These are phyloP conservation scores for Tylopilus balloui DNA, from an alignment of 768 basidiomycete genomes.

Conservation along the genomic window DNA sequence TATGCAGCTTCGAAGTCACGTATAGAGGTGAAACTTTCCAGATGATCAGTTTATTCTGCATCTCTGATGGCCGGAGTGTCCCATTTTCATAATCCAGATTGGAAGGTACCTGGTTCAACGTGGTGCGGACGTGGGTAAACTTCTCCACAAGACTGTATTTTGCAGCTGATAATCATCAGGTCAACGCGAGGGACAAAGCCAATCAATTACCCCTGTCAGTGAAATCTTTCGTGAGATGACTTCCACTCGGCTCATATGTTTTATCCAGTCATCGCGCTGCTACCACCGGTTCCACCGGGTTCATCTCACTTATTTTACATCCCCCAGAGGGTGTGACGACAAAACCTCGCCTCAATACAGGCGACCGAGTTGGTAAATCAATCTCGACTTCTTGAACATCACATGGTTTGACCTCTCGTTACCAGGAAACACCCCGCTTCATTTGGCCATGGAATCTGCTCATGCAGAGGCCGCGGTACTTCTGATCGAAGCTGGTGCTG, in stretches of 20 bases:
- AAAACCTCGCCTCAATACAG: constrained; percentile 83
- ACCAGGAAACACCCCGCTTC: constrained; percentile 90
- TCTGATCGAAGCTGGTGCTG: constrained; percentile 93
- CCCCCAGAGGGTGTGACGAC: constrained; percentile 62
- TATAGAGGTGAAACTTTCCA: constrained; percentile 56
- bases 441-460: constrained; percentile 95
- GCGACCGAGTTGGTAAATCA: constrained; percentile 66
- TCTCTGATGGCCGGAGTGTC: constrained; percentile 22
- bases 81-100: constrained; percentile 52
- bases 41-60: constrained; percentile 13
- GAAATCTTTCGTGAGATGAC: neutral
- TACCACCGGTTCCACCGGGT: constrained; percentile 89
- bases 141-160: constrained; percentile 26
- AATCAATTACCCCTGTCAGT: constrained; percentile 83
- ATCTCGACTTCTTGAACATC: neutral
- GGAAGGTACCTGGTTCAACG: constrained; percentile 79
- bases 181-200: constrained; percentile 91
- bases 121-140: constrained; percentile 81
- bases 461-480: constrained; percentile 88
- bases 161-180: constrained; percentile 47
- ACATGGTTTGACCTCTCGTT: constrained; percentile 6
- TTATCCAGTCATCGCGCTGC: constrained; percentile 83
- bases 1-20: constrained; percentile 92
- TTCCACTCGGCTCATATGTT: constrained; percentile 2
- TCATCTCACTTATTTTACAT: constrained; percentile 80